Conservation (phyloP, 345 rosid genomes). For the Eucalyptus victrix region DNA sequence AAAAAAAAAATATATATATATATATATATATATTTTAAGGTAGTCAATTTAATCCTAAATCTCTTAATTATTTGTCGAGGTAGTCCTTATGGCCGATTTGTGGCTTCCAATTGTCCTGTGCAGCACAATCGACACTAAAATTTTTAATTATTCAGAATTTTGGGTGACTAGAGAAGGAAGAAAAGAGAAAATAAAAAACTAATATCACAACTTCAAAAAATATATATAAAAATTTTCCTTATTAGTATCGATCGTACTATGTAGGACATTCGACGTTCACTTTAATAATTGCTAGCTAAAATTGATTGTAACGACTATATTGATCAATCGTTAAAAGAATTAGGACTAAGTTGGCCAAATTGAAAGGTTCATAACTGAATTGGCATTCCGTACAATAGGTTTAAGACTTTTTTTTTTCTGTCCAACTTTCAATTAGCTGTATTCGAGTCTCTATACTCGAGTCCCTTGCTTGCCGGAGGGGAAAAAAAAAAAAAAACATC, state of each 20-base stretch:
- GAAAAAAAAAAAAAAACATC: accelerated
- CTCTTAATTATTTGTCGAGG: neutral
- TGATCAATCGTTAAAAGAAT: accelerated
- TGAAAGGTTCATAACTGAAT: accelerated
- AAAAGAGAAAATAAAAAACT: neutral
- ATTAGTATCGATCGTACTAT: accelerated
- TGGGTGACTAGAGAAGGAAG: neutral
- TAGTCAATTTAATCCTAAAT: neutral
- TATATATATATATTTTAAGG: too few relatives aligned
- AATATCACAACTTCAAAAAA: neutral
- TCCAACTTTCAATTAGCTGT: neutral
- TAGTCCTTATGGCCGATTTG: neutral
- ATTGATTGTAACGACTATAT: accelerated
- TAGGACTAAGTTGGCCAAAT: accelerated
- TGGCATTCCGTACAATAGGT: accelerated
- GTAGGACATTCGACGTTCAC: neutral
- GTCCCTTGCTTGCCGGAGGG: neutral
- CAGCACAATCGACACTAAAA: neutral
- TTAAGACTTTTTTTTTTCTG: too few relatives aligned
- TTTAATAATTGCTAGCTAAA: neutral
- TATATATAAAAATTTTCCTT: accelerated
- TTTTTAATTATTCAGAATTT: neutral
- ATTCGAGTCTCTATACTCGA: neutral
- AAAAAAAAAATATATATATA: too few relatives aligned
- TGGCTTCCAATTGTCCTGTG: accelerated